Base-by-base conservation (phyloP, 1,284 basidiomycete genomes). In the Austropuccinia psidii region DNA sequence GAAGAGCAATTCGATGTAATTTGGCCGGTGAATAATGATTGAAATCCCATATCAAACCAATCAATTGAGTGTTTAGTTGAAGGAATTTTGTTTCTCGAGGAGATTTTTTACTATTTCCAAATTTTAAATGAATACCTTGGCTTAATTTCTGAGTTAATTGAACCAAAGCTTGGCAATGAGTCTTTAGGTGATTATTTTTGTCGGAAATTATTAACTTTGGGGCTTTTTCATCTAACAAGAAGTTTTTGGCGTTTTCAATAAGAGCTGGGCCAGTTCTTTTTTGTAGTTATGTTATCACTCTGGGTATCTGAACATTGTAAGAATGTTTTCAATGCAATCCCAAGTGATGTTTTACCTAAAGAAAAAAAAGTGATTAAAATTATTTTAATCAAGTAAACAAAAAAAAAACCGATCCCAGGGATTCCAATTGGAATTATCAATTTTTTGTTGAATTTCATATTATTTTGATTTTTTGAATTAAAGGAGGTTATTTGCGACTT, bases 271-370 rank as follows among this genome's bases (percentile, higher is more conserved):
- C 92, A 0, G 90, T 76, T n/a, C 78, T 89, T 93, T 82, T 94
- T 98, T 13, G 82, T 85, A 50, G 85, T 83, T 4, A 97, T 85
- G 78, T 98, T 91, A 81, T 99, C 96, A 78, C 89, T 92, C 80
- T 98, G 95, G 0, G 89, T 91, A 79, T 98, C 93, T 0, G 84
- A 90, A 75, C 91, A 93, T 0, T 85, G 85, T 77, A 93, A 96
- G 0, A 98, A 83, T 73, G 88, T 84, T 0, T 83, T 76, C 1
- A 98, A 85, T 0, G 93, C 92, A 4, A 96, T 83, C 0, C 90
- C 85, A 11, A 98, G 84, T 0, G 89, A 83, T 0, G 96, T 98
- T 84, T 98, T 98, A 19, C 70, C 61, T 73, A 19, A 24, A 19
- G 45, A 33, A 1, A 49, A 4, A 39, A 33, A n/a, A n/a, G n/a